Evolutionary conservation across 345 rosid species (phyloP).

Genomic region (Angophora floribunda): DNA sequence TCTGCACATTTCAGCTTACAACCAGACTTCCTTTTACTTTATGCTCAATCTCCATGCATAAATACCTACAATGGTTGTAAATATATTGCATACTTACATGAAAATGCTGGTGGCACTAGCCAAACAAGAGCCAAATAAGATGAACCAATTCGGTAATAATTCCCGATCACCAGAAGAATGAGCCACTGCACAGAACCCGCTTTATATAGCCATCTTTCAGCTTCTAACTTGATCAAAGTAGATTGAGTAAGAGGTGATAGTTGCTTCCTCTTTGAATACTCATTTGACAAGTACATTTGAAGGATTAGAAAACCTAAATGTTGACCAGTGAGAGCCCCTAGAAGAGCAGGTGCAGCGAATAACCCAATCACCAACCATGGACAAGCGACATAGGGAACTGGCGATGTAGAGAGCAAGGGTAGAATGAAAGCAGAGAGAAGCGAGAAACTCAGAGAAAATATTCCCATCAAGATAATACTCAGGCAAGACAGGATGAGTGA

Average conservation of each 20-base stretch:
- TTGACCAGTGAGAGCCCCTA: slow-evolving; percentile 86
- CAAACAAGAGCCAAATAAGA: slow-evolving; percentile 78
- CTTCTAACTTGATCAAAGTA: slow-evolving; percentile 60
- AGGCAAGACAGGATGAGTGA: slow-evolving; percentile 61
- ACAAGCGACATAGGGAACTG: slow-evolving; percentile 68
- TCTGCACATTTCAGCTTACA: neutral
- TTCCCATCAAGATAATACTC: slow-evolving; percentile 56
- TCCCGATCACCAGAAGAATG: slow-evolving; percentile 56
- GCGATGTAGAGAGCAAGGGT: slow-evolving; percentile 62
- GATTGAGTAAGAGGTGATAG: slow-evolving; percentile 34
- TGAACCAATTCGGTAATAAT: slow-evolving; percentile 69
- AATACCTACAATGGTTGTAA: neutral
- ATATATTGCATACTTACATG: slow-evolving; percentile 54
- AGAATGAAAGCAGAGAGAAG: slow-evolving; percentile 56
- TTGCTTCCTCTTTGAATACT: slow-evolving; percentile 36
- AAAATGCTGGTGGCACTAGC: slow-evolving; percentile 90
- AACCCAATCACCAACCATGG: slow-evolving; percentile 82
- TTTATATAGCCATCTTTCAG: slow-evolving; percentile 96
- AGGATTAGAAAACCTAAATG: slow-evolving; percentile 64
- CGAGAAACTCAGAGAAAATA: slow-evolving; percentile 70
- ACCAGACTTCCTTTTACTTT: neutral
- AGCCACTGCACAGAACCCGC: slow-evolving; percentile 86
- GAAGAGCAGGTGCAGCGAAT: slow-evolving; percentile 81
- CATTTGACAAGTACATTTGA: slow-evolving; percentile 32
- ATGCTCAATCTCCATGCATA: neutral